A percentile compares a stretch with the other conserved stretches of the same genome.
Conservation (phyloP, 2,329 filamentous ascomycete genomes). For the Diaporthe destruens region DNA sequence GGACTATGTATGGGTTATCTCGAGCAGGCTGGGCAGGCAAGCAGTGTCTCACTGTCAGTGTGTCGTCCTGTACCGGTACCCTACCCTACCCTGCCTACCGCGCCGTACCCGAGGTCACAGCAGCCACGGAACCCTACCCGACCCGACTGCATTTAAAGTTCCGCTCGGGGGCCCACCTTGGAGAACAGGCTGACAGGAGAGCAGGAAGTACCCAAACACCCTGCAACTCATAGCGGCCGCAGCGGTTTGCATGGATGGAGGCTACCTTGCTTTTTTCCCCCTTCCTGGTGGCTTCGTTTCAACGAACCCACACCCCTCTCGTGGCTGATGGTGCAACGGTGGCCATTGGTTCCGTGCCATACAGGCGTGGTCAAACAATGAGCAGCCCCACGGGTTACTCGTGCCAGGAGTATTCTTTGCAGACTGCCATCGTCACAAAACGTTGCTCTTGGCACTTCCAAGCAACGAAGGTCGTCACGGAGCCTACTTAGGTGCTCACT, state of each 20-base stretch:
- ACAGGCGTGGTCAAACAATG: background rate
- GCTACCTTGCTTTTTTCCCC: background rate
- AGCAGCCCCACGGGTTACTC: background rate
- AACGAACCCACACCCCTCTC: background rate
- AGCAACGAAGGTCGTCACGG: background rate
- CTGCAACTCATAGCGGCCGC: no score
- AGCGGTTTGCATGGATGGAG: constrained; percentile 1
- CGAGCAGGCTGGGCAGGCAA: background rate
- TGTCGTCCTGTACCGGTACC: background rate
- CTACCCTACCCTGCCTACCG: background rate
- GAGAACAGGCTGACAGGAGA: background rate
- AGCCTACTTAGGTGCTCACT: background rate
- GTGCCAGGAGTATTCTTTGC: background rate
- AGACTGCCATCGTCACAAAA: background rate
- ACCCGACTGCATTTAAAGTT: background rate
- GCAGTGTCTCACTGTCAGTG: background rate
- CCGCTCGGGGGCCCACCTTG: background rate
- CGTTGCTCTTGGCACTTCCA: background rate
- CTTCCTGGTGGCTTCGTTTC: background rate
- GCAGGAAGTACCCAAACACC: background rate
- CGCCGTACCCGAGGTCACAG: background rate
- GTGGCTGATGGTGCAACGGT: background rate
- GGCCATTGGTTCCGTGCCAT: background rate
- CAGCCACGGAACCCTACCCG: background rate
- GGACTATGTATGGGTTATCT: background rate